Base-by-base conservation (phyloP, 805 yeast species). In the Candida yuanshanica region DNA sequence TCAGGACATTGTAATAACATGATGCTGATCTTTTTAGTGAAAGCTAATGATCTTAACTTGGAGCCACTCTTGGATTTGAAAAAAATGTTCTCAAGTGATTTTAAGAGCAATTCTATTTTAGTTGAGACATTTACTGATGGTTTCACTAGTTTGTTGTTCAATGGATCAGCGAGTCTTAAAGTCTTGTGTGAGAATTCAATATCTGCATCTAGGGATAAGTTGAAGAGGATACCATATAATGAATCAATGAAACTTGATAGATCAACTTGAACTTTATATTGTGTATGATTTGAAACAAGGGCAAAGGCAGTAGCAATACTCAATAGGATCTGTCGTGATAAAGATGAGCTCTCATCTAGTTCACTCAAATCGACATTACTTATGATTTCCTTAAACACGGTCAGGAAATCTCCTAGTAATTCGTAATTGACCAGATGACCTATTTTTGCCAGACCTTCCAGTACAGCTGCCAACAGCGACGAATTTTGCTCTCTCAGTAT, bases 391-490 rank as follows among this genome's bases (percentile, higher is more conserved):
- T 90, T 73, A 60, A 93, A 71, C 7, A 90, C 96, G 58, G 83
- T 95, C 38, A 93, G 69, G 63, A 93, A 80, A 59, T 93, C 99
- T 20, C 98, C 98, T 51, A 93, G 73, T 35, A 93, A 69, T 50
- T 93, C 98, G 43, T 91, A 79, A 58, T 93, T 93, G 20, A 95
- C 89, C 80, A 90, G 81, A 54, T 83, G 93, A 2, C 98, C 96
- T 58, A 82, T 89, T 56, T 79, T 78, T 1, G 97, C 85, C 42
- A 93, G 65, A 4, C 98, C 98, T 65, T 93, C 98, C 41, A 93
- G 68, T 0, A 91, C 95, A 0, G 91, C 73, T 7, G 95, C 96
- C 70, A 88, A 79, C 39, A 93, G 66, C 16, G 75, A 73, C 29
- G 78, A 74, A 16, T 80, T 75, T 35, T 77, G 72, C 14, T 72